Evolutionary conservation across 495 filamentous ascomycete species (phyloP).

Genomic region (Gamarada debralockiae): DNA sequence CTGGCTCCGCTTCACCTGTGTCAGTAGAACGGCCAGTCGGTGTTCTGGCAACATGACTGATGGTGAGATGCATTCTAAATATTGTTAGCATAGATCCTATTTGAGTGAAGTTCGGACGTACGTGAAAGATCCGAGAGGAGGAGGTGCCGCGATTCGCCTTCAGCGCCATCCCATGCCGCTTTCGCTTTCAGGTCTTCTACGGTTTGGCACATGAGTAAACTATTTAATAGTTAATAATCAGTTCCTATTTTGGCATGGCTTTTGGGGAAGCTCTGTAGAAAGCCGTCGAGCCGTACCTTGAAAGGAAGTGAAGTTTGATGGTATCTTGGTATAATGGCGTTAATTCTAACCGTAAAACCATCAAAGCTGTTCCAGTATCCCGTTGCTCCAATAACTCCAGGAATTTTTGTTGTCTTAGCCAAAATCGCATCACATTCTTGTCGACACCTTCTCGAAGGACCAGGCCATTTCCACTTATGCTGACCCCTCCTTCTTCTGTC

Average conservation of each 20-base stretch:
- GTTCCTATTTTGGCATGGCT: conserved; percentile 5
- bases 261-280: too few species aligned
- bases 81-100: conserved; percentile 2
- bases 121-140: conserved; percentile 82
- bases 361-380: conserved; percentile 68
- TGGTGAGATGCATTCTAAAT: conserved; percentile 82
- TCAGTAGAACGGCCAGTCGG: conserved; percentile 78
- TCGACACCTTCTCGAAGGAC: conserved; percentile 42
- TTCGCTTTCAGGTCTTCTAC: conserved; percentile 75
- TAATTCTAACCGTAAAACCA: conserved; percentile 80
- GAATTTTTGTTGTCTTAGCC: conserved; percentile 90
- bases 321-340: conserved; percentile 82
- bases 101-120: conserved; percentile 36
- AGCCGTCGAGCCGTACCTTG: conserved; percentile 51
- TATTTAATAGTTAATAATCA: conserved; percentile 23
- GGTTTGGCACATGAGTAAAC: conserved; percentile 83
- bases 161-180: conserved; percentile 86
- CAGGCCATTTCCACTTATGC: conserved; percentile 38
- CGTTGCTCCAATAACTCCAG: conserved; percentile 80
- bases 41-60: conserved; percentile 98
- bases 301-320: conserved; percentile 72
- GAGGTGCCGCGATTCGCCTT: conserved; percentile 66
- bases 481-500: conserved; percentile 46
- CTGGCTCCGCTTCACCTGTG: conserved; percentile 77
- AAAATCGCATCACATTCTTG: conserved; percentile 55